phyloP scores from a whole-genome alignment of 1,284 basidiomycete species.

The Trichosporon inkin region DNA sequence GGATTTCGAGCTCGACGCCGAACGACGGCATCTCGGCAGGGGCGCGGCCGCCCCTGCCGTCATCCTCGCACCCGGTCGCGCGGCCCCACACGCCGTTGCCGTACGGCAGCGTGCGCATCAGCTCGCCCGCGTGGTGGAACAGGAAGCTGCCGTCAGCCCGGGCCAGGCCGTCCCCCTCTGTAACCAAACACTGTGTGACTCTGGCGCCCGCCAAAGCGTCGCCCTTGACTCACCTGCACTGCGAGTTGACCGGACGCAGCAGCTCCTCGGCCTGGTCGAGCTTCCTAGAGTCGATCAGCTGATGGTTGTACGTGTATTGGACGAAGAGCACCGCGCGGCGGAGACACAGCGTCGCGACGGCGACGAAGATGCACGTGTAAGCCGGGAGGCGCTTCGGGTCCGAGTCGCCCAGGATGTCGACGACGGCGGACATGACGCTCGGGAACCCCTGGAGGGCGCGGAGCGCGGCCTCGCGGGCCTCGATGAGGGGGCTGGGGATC shows the following conservation, averaged over 20 bases:
- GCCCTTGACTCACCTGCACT: neutral
- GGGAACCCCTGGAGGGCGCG: neutral
- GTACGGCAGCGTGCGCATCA: neutral
- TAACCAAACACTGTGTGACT: no score
- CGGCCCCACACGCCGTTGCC: neutral
- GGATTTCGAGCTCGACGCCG: slow-evolving; percentile 18
- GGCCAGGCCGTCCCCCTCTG: neutral
- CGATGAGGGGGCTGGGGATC: slow-evolving; percentile 19
- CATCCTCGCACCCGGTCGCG: neutral
- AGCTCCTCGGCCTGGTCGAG: neutral
- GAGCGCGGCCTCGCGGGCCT: neutral
- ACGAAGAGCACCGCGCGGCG: neutral
- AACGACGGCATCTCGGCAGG: slow-evolving; percentile 12
- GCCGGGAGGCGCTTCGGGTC: neutral
- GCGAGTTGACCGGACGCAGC: neutral
- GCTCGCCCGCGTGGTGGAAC: neutral
- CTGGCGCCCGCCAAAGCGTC: no score
- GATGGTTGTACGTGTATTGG: slow-evolving; percentile 1
- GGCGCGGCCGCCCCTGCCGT: neutral
- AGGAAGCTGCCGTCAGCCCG: neutral
- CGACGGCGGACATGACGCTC: slow-evolving; percentile 1
- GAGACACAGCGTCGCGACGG: neutral
- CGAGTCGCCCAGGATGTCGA: neutral
- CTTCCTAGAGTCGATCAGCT: neutral
- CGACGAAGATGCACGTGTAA: neutral